phyloP scores from a whole-genome alignment of 1,139 yeast species.

The Geotrichum aggregatum region DNA sequence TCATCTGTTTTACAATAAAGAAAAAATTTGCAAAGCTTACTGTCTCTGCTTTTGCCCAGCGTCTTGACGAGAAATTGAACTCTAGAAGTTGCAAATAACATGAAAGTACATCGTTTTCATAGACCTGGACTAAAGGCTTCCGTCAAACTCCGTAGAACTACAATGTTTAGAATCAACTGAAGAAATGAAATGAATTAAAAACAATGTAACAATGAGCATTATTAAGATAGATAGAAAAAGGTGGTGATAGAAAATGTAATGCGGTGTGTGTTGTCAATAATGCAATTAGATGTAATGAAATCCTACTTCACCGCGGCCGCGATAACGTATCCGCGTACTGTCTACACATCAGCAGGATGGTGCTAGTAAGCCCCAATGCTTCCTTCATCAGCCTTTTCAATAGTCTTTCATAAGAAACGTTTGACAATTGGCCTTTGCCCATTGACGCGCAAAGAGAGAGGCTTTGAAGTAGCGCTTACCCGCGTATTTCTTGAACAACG shows the following conservation, averaged over 20 bases:
- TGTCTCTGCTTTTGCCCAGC: no score
- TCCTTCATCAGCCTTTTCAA: neutral
- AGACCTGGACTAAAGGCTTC: no score
- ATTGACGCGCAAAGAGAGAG: constrained; percentile 77
- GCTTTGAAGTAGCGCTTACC: constrained; percentile 89
- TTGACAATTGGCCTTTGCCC: constrained; percentile 61
- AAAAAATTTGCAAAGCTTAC: no score
- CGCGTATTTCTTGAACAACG: constrained; percentile 90
- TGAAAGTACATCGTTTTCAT: no score
- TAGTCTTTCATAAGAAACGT: neutral
- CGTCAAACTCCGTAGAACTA: no score
- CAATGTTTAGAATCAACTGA: no score
- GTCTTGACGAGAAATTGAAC: no score
- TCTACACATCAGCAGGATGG: no score
- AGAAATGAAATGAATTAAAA: neutral
- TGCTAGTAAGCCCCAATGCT: no score
- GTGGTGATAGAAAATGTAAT: neutral
- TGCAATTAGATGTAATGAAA: neutral
- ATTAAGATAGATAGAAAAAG: neutral
- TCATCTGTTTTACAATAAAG: no score
- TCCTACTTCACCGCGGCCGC: neutral
- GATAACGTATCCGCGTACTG: no score
- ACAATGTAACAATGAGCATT: neutral
- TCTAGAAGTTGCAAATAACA: no score
- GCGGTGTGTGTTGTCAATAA: neutral